These are phyloP conservation scores for Starmera caribaea DNA, from an alignment of 805 yeast genomes.

Conservation along the genomic window DNA sequence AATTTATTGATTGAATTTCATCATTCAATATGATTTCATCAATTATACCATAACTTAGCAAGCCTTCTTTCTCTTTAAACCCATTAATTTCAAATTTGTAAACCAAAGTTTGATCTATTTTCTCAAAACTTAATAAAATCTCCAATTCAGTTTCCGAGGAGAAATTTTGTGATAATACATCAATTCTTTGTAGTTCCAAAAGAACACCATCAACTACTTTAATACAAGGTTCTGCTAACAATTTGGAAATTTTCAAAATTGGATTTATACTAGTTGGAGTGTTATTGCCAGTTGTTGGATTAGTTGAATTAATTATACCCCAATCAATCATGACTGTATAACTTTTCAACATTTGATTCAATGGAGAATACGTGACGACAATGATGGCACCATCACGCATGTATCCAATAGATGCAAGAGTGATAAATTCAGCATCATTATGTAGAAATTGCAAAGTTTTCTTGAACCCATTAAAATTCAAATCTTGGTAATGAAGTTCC, in stretches of 20 bases:
- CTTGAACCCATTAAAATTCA: slow-evolving; percentile 50
- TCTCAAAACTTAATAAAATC: slow-evolving; percentile 31
- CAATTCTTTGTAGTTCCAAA: slow-evolving; percentile 24
- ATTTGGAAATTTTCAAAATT: slow-evolving; percentile 23
- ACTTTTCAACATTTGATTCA: slow-evolving; percentile 27
- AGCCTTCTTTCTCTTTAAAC: not conserved
- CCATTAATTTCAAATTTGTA: slow-evolving; percentile 15
- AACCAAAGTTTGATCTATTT: slow-evolving; percentile 8
- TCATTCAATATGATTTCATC: slow-evolving; percentile 14
- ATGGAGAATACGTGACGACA: slow-evolving; percentile 30
- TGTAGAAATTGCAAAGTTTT: slow-evolving; percentile 26
- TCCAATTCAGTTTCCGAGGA: slow-evolving; percentile 34
- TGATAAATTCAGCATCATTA: slow-evolving; percentile 14
- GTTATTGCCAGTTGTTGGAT: slow-evolving; percentile 29
- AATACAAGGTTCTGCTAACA: slow-evolving; percentile 18
- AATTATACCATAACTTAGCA: slow-evolving; percentile 8
- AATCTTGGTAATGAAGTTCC: slow-evolving; percentile 48
- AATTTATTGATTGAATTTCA: slow-evolving; percentile 20
- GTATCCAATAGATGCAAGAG: slow-evolving; percentile 42
- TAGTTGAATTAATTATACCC: slow-evolving; percentile 38
- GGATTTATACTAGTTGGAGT: slow-evolving; percentile 28
- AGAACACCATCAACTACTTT: slow-evolving; percentile 18
- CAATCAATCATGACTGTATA: slow-evolving; percentile 40
- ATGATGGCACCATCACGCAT: slow-evolving; percentile 35
- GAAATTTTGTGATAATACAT: slow-evolving; percentile 36